Base-by-base conservation (phyloP, 345 rosid genomes). In the Populus euphratica region DNA sequence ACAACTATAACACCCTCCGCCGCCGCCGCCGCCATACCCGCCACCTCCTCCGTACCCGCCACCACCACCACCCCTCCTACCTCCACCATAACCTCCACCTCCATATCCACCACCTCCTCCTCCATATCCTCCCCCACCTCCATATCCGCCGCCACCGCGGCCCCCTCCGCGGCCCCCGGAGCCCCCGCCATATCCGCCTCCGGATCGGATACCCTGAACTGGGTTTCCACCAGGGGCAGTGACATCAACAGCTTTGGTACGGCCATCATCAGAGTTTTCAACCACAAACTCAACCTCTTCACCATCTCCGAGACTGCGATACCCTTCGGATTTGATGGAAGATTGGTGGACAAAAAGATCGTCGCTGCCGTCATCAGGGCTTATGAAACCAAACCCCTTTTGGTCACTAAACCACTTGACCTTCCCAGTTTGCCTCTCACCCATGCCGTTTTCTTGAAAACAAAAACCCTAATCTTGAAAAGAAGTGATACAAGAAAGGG, bases 241-340 rank as follows among this genome's bases (percentile, higher is more conserved):
- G 13, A 95, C 97, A 2, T 93, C 94, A 0, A 90, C 86, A 2
- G 98, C 97, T 88, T 95, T 93, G 31, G 93, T 81, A 10, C 98
- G 92, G 63, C 85, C 76, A 31, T 80, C 76, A 41, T 73, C 72
- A 27, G 83, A 73, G 61, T 38, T 33, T n/a, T 78, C 79, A 50
- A 82, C 65, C 74, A 54, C 74, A 59, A 50, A 82, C 80, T 82
- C 85, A 21, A 82, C 85, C 71, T 82, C 85, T 35, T 82, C 85
- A 33, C 39, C 39, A 25, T 78, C 82, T 0, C 70, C 82, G 0
- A 82, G 79, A 68, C 82, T 78, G n/a, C 85, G 81, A 21, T 78
- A 82, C 5, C 85, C 85, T 4, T 82, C 85, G 16, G 85, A 41
- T 2, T 65, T 69, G 67, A 82, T 82, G 25, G 85, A 82, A 35